These are phyloP conservation scores for Colletotrichum sp. DNA, from an alignment of 2,329 filamentous ascomycete genomes.

Conservation along the genomic window DNA sequence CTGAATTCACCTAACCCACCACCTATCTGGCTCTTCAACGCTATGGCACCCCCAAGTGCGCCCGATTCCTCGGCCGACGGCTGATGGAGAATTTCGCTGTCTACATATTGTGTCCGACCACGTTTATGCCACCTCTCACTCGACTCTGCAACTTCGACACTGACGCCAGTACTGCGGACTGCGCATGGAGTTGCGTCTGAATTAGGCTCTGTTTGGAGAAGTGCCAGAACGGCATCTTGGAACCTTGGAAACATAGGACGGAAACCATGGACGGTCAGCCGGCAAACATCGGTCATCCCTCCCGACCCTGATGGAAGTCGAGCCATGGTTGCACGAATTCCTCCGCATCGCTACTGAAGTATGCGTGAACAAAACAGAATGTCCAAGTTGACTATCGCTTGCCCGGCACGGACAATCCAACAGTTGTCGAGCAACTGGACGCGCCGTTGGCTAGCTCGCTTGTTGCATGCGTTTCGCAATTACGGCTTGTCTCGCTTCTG, in stretches of 20 bases:
- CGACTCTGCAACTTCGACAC: background rate
- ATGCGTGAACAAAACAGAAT: background rate
- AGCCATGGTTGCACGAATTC: background rate
- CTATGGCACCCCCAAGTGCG: background rate
- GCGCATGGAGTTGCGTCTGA: background rate
- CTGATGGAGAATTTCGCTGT: background rate
- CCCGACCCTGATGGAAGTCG: background rate
- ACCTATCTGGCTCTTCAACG: background rate
- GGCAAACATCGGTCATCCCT: background rate
- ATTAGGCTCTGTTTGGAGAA: background rate
- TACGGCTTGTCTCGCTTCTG: background rate
- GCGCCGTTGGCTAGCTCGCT: background rate
- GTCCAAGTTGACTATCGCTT: background rate
- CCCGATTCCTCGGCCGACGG: background rate
- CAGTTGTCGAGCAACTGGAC: background rate
- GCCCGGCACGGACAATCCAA: background rate
- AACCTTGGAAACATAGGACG: background rate
- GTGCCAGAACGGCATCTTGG: background rate
- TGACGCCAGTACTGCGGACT: background rate
- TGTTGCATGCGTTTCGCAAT: background rate
- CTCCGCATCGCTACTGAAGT: background rate
- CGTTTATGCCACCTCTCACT: background rate
- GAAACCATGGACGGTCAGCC: background rate
- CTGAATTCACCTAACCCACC: slow-evolving; percentile 16
- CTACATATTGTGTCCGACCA: background rate